A percentile compares a stretch with the other conserved stretches of the same genome.
Conservation (phyloP, 306 rosid genomes). For the Lathyrus sativus region DNA sequence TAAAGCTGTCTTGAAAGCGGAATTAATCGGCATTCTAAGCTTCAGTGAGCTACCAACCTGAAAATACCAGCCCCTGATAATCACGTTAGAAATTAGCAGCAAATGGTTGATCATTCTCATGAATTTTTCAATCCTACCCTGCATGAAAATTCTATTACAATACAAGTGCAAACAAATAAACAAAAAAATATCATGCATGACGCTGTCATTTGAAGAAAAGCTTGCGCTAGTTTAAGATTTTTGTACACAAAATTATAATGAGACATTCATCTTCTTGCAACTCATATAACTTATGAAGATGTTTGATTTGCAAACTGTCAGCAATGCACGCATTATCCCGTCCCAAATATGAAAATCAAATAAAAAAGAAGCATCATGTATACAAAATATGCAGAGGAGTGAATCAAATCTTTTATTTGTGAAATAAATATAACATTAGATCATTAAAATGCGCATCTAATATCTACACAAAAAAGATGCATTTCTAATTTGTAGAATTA, state of each 20-base stretch:
- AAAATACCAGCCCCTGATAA: conserved; percentile 87
- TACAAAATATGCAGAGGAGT: neutral
- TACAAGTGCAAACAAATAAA: no score
- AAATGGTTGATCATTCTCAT: conserved; percentile 20
- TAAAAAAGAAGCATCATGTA: conserved; percentile 16
- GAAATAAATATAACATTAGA: conserved; percentile 1
- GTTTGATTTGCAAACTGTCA: neutral
- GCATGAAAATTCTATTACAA: neutral
- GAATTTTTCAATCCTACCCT: neutral
- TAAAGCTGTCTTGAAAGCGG: conserved; percentile 71
- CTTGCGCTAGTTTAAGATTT: neutral
- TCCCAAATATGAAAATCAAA: conserved; percentile 11
- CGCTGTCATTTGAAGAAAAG: conserved; percentile 1
- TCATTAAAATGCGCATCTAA: neutral
- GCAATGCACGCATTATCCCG: neutral
- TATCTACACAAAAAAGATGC: neutral
- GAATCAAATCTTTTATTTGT: neutral
- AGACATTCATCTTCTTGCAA: conserved; percentile 9
- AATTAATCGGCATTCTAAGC: conserved; percentile 83
- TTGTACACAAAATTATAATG: conserved; percentile 20
- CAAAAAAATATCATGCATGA: neutral
- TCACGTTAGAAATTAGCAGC: conserved; percentile 51
- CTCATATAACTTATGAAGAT: neutral
- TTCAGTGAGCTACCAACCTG: conserved; percentile 77
- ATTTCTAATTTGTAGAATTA: conserved; percentile 23